Evolutionary conservation across 495 filamentous ascomycete genomes (phyloP).

Genomic region (Podospora australis): DNA sequence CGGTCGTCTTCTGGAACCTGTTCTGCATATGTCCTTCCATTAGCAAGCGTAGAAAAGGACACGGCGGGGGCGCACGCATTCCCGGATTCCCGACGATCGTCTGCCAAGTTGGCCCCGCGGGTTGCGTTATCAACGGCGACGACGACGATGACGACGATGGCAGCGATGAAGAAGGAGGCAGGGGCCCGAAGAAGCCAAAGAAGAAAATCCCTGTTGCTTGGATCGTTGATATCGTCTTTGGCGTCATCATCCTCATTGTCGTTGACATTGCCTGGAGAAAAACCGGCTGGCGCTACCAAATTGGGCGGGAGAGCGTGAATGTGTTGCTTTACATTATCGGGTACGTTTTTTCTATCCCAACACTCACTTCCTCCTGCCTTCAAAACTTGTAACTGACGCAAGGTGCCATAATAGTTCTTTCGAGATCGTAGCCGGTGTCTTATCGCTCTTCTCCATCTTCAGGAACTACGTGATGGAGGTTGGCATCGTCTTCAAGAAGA

Average conservation of each 20-base stretch:
- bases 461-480: not conserved
- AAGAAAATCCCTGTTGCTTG: not conserved
- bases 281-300: not conserved
- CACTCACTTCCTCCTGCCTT: not conserved
- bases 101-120: slow-evolving; percentile 8
- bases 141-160: not conserved
- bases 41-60: not conserved
- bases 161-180: not conserved
- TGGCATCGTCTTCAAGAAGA: not conserved
- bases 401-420: not conserved
- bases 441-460: not conserved
- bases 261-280: not conserved
- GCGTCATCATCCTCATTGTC: not conserved
- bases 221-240: not conserved
- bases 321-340: not conserved
- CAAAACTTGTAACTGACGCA: not conserved
- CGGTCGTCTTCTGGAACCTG: slow-evolving; percentile 9
- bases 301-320: not conserved
- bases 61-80: no score
- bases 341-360: not conserved
- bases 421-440: not conserved
- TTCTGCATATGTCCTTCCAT: not conserved
- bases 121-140: slow-evolving; percentile 3
- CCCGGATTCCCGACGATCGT: slow-evolving; percentile 1
- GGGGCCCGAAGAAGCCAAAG: not conserved